Percentiles rank a stretch among this genome's conserved stretches.
phyloP scores from a whole-genome alignment of 805 yeast genomes.

The Clavispora vitiphila region DNA sequence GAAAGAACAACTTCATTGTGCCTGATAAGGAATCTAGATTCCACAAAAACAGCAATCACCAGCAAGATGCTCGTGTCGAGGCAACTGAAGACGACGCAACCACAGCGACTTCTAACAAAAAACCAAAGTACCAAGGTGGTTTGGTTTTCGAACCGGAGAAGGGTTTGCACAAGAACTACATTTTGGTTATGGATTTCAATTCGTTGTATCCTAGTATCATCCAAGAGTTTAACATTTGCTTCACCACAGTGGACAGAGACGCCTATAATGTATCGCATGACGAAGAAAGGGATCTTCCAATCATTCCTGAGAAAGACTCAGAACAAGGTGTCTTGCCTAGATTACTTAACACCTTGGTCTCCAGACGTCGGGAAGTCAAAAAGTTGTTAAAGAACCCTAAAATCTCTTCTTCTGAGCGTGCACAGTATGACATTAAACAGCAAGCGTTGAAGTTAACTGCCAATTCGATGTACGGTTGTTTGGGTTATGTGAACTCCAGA shows the following conservation, averaged over 20 bases:
- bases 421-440: slow-evolving; percentile 92
- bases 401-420: slow-evolving; percentile 56
- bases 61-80: slow-evolving; percentile 30
- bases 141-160: slow-evolving; percentile 94
- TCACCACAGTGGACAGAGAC: slow-evolving; percentile 84
- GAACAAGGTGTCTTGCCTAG: slow-evolving; percentile 82
- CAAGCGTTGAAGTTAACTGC: slow-evolving; percentile 95
- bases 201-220: slow-evolving; percentile 95
- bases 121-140: slow-evolving; percentile 86
- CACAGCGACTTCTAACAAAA: slow-evolving; percentile 49
- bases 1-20: slow-evolving; percentile 70
- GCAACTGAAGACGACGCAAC: slow-evolving; percentile 39
- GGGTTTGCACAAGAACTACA: slow-evolving; percentile 84
- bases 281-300: slow-evolving; percentile 62
- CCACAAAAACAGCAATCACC: slow-evolving; percentile 32
- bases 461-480: slow-evolving; percentile 99
- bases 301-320: slow-evolving; percentile 54
- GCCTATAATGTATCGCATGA: slow-evolving; percentile 34
- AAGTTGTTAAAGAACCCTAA: slow-evolving; percentile 72
- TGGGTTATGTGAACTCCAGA: slow-evolving; percentile 86
- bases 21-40: slow-evolving; percentile 71
- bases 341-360: slow-evolving; percentile 75
- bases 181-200: slow-evolving; percentile 96
- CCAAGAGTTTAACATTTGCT: slow-evolving; percentile 95
- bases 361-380: slow-evolving; percentile 91